A percentile compares a stretch with the other conserved stretches of the same genome.
Conservation (phyloP, 202 grass and related monocot species). For the Setaria italica region DNA sequence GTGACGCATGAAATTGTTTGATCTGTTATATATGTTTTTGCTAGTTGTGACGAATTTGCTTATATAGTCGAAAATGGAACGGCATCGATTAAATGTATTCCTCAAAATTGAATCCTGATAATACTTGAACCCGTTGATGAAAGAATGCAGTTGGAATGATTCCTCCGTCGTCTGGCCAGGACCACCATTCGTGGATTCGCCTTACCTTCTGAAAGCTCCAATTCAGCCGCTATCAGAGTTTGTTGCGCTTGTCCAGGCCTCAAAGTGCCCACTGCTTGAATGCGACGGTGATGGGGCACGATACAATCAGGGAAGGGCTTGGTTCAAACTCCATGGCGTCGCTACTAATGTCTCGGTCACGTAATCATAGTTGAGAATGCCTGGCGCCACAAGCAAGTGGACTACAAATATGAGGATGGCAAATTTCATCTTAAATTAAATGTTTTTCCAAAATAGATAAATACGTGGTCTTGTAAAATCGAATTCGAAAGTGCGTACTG, state of each 20-base stretch:
- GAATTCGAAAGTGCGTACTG: background rate
- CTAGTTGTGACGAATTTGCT: no score
- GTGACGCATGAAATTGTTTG: no score
- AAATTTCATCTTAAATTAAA: background rate
- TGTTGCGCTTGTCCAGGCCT: conserved; percentile 23
- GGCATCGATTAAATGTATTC: no score
- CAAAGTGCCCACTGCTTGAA: background rate
- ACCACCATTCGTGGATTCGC: conserved; percentile 22
- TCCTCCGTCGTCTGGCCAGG: no score
- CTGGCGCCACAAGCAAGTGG: background rate
- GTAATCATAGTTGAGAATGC: background rate
- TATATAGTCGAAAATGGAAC: no score
- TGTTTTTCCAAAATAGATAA: background rate
- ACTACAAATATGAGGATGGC: background rate
- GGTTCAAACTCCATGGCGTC: background rate
- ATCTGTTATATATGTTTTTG: no score
- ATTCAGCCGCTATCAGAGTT: background rate
- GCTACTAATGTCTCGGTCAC: background rate
- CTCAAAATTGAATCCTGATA: no score
- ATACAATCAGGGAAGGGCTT: background rate
- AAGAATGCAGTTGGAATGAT: no score
- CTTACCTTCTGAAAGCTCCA: conserved; percentile 28
- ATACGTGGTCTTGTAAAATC: background rate
- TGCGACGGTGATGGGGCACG: background rate
- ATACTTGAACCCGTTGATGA: no score